Evolutionary conservation across 805 yeast genomes (phyloP), one percentile per base, ranked within the genome.

Genomic region (Candida palmyrensis): DNA sequence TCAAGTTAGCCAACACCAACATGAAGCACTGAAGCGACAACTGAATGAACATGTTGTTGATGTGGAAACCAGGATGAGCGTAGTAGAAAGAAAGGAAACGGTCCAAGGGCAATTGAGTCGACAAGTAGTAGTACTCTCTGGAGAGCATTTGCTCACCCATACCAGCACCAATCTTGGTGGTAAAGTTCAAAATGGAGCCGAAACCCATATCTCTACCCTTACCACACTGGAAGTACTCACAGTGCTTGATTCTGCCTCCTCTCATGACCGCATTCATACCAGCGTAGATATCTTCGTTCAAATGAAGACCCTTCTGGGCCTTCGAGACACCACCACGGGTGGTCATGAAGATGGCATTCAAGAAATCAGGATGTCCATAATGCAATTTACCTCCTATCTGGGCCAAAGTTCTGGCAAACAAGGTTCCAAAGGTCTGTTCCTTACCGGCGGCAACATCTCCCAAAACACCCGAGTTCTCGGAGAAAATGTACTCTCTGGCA

Each of bases 391-490:
- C 90, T 18, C 90, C 92, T 44, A 83, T 73, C 50, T 79, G 80
- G 3, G 90, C 89, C 53, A 83, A 65, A 1, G 92, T 82, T 53
- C 94, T 73, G 0, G 92, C 86, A 57, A 82, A 83, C 37, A 84
- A 67, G 0, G 94, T 84, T 35, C 94, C 92, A 59, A 84, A 84
- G 7, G 92, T 84, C 53, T 84, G 92, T 57, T 84, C 94, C 51
- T 84, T 84, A 30, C 90, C 90, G 10, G 94, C 94, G 14, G 92
- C 90, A 44, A 84, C 78, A 57, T 84, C 94, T 33, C 92, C 94
- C 30, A 84, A 64, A 33, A 84, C 75, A 30, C 94, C 94, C 40
- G 81, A 71, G 51, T 83, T 84, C 52, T 84, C 92, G 7, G 90
- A 82, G 58, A 83, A 83, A 35, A 83, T 80, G 50, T 83, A 83